Evolutionary conservation across 495 filamentous ascomycete genomes (phyloP).

Genomic region (Penicillium bovifimosum): DNA sequence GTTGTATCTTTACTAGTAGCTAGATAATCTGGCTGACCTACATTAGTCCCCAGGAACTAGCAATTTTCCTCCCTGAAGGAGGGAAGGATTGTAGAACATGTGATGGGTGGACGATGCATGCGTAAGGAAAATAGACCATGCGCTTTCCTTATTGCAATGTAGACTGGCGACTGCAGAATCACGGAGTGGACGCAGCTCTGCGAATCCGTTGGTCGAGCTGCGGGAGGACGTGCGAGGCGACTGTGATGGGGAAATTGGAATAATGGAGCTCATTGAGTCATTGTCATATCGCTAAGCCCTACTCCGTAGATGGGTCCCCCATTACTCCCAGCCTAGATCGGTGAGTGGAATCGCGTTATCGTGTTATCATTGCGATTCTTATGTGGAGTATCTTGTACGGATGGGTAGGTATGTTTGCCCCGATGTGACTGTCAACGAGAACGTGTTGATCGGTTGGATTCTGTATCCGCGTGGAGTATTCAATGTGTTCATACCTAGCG

Average conservation of each 20-base stretch:
- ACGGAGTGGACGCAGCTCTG: conserved; percentile 11
- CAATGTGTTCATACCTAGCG: neutral
- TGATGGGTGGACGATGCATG: neutral
- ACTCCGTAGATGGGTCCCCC: neutral
- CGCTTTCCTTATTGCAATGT: conserved; percentile 1
- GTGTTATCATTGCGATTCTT: neutral
- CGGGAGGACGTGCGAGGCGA: conserved; percentile 7
- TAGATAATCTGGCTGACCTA: neutral
- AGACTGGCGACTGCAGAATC: conserved; percentile 21
- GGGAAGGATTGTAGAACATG: neutral
- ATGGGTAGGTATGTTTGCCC: neutral
- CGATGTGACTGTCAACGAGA: neutral
- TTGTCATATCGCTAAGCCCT: neutral
- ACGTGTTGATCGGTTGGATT: neutral
- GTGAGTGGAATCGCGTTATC: neutral
- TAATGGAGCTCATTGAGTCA: neutral
- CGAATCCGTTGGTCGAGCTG: conserved; percentile 7
- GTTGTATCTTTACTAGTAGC: neutral
- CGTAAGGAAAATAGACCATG: neutral
- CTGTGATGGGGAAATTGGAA: neutral
- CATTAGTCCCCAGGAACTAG: conserved; percentile 1
- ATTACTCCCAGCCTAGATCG: conserved; percentile 1
- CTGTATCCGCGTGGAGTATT: neutral
- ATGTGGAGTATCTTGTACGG: neutral
- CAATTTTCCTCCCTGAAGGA: neutral